Conservation (phyloP, 2,329 filamentous ascomycete genomes). For the Elsinoe batatas region DNA sequence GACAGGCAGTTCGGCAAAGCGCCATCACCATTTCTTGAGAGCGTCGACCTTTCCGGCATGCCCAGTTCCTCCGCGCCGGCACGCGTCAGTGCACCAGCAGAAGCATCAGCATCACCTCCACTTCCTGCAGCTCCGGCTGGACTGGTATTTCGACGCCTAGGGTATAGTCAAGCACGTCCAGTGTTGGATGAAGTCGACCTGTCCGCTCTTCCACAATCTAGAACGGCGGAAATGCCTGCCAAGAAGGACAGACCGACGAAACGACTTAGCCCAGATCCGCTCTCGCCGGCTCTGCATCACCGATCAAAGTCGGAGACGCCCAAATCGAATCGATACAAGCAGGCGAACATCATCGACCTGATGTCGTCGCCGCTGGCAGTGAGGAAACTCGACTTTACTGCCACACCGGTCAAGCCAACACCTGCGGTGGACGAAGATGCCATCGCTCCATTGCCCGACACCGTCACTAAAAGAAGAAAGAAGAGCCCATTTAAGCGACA, state of each 20-base stretch:
- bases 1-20: background rate
- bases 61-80: slow-evolving; percentile 2
- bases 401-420: slow-evolving; percentile 15
- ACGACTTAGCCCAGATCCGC: slow-evolving; percentile 4
- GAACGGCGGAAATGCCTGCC: background rate
- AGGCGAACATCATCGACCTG: slow-evolving; percentile 22
- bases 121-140: background rate
- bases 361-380: slow-evolving; percentile 23
- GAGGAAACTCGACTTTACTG: slow-evolving; percentile 10
- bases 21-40: background rate
- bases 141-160: slow-evolving; percentile 3
- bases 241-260: background rate
- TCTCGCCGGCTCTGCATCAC: background rate
- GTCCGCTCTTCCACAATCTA: background rate
- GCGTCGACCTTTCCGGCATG: slow-evolving; percentile 11
- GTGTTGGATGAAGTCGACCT: slow-evolving; percentile 8
- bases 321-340: slow-evolving; percentile 11
- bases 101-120: background rate
- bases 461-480: slow-evolving; percentile 25
- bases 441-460: slow-evolving; percentile 20
- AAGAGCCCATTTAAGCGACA: slow-evolving; percentile 22
- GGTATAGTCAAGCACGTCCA: background rate
- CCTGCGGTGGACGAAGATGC: background rate
- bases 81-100: background rate
- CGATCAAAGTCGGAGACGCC: slow-evolving; percentile 12